Base-by-base conservation (phyloP, 495 filamentous ascomycete species). In the Barbatosphaeria neglecta region DNA sequence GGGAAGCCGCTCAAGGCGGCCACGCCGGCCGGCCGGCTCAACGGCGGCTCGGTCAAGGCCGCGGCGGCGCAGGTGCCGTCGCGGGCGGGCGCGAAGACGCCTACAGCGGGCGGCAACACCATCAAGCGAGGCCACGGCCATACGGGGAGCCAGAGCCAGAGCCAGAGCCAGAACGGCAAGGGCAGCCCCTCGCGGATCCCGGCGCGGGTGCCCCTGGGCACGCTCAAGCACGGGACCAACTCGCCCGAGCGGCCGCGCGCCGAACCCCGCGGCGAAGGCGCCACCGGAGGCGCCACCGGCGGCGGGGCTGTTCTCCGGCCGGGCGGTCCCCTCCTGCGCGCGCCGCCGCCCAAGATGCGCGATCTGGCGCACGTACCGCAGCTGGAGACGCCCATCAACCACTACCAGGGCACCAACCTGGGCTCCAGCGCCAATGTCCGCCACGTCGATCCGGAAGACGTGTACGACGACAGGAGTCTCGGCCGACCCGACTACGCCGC, bases 301-400 rank as follows among this genome's bases (percentile, higher is more conserved):
- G n/a, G n/a, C n/a, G n/a, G n/a, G n/a, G n/a, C n/a, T 13, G 45
- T 42, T 19, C 17, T 62, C 13, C 66, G 68, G 2, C 46, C 55
- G 8, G 72, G 43, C 65, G 77, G 50, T 67, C 79, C 56, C 22
- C 57, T 63, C 62, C 50, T 64, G 40, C 56, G 83, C 50, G 82
- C 81, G 15, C 87, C 89, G 24, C 89, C 89, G 25, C 88, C 89
- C 25, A 85, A 87, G 59, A 94, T 95, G 89, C 78, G 88, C 51
- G 87, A 90, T 47, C 80, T 92, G 11, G 43, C 59, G 31, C 81
- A 82, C 22, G 68, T 83, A 16, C 82, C 82, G 1, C 81, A 78
- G 17, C 61, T 77, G 42, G 78, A 80, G 44, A 81, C 83, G n/a
- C 79, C 78, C 1, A 65, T 65, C 24, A 73, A 73, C 31, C 74